Percentiles rank a stretch among this genome's conserved stretches.
phyloP scores from a whole-genome alignment of 495 filamentous ascomycete genomes.

The Neurospora terricola region DNA sequence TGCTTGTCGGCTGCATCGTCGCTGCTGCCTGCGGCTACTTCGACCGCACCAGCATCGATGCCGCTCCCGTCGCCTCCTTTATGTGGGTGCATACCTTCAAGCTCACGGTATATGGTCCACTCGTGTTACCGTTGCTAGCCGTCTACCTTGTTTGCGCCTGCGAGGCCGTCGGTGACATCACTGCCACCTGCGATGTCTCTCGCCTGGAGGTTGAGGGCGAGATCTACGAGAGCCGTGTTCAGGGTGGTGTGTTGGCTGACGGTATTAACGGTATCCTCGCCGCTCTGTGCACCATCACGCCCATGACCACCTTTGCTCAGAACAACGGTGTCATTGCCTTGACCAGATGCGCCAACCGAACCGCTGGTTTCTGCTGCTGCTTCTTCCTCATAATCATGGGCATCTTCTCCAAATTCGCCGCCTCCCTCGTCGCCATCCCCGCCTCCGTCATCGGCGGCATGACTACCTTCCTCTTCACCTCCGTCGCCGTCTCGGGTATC shows the following conservation, averaged over 20 bases:
- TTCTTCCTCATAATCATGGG: slow-evolving; percentile 84
- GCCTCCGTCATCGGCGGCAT: slow-evolving; percentile 76
- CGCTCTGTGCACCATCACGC: slow-evolving; percentile 73
- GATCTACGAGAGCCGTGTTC: slow-evolving; percentile 80
- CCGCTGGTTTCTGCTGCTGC: slow-evolving; percentile 65
- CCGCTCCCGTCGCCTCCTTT: slow-evolving; percentile 67
- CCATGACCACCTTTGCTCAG: slow-evolving; percentile 69
- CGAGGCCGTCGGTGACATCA: slow-evolving; percentile 80
- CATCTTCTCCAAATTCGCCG: slow-evolving; percentile 88
- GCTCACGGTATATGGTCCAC: slow-evolving; percentile 67
- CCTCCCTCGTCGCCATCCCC: slow-evolving; percentile 74
- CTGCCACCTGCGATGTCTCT: slow-evolving; percentile 71
- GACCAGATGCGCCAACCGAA: slow-evolving; percentile 81
- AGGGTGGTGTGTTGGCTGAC: slow-evolving; percentile 79
- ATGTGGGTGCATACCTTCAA: slow-evolving; percentile 88
- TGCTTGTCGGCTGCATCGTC: slow-evolving; percentile 81
- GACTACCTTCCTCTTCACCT: slow-evolving; percentile 84
- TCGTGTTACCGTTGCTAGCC: slow-evolving; percentile 74
- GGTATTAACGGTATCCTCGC: slow-evolving; percentile 76
- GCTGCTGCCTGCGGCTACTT: slow-evolving; percentile 82
- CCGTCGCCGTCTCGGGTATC: slow-evolving; percentile 78
- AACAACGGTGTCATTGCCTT: slow-evolving; percentile 91
- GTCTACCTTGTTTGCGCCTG: slow-evolving; percentile 84
- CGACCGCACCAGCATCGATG: slow-evolving; percentile 55
- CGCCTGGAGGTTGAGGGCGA: slow-evolving; percentile 70